Conservation (phyloP, 768 basidiomycete species). For the Galerina marginata region DNA sequence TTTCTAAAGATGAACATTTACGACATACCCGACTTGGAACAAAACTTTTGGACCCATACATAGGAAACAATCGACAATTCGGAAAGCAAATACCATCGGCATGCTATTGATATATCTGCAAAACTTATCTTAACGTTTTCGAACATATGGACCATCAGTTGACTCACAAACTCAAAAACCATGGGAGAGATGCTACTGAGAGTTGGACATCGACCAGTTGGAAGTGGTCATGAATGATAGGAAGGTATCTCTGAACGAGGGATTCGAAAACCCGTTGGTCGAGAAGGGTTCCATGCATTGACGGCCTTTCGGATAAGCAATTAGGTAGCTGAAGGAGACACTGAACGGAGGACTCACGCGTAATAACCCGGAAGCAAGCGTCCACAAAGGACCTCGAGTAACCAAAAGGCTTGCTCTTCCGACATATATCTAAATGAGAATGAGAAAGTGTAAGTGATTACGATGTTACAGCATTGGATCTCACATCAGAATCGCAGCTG, state of each 20-base stretch:
- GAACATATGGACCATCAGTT: slow-evolving; percentile 4
- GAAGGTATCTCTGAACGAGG: slow-evolving; percentile 85
- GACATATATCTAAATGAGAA: slow-evolving; percentile 85
- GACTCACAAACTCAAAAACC: slow-evolving; percentile 95
- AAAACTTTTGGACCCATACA: slow-evolving; percentile 99
- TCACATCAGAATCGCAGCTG: slow-evolving; percentile 92
- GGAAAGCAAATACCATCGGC: slow-evolving; percentile 98
- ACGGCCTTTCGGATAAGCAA: slow-evolving; percentile 62
- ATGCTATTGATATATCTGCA: slow-evolving; percentile 87
- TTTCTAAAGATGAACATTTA: background rate
- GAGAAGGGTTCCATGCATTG: slow-evolving; percentile 98
- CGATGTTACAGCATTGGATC: slow-evolving; percentile 24
- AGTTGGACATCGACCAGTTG: slow-evolving; percentile 91
- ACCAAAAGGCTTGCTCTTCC: slow-evolving; percentile 98
- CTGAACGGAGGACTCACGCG: slow-evolving; percentile 54
- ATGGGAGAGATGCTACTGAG: slow-evolving; percentile 94
- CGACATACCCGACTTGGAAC: slow-evolving; percentile 93
- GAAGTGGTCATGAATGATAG: slow-evolving; percentile 95
- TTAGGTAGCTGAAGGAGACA: slow-evolving; percentile 4
- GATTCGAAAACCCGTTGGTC: slow-evolving; percentile 98
- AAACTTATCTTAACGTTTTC: background rate
- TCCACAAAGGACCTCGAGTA: slow-evolving; percentile 93
- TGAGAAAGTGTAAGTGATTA: background rate
- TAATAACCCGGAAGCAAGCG: slow-evolving; percentile 97
- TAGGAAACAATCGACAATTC: slow-evolving; percentile 97